phyloP scores from a whole-genome alignment of 2,329 filamentous ascomycete species.

The Penicillium sp. region DNA sequence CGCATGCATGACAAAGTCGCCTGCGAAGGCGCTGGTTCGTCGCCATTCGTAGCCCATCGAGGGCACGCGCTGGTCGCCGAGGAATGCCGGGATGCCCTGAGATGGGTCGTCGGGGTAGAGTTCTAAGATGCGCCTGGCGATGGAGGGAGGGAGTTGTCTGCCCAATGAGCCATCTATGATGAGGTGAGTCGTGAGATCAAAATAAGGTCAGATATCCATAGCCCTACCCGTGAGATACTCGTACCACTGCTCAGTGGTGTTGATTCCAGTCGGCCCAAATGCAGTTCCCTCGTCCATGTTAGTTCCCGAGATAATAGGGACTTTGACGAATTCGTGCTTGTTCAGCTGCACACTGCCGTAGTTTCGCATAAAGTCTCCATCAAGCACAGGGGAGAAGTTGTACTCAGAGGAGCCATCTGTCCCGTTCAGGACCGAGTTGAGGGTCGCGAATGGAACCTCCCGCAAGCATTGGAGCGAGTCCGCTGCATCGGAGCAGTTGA shows the following conservation, averaged over 20 bases:
- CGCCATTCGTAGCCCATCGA: conserved; percentile 54
- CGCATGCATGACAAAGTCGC: conserved; percentile 60
- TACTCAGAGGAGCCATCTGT: conserved; percentile 41
- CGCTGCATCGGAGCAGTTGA: conserved; percentile 58
- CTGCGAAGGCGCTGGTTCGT: conserved; percentile 56
- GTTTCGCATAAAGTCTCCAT: conserved; percentile 59
- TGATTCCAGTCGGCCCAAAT: conserved; percentile 57
- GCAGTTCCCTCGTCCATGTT: conserved; percentile 67
- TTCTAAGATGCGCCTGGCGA: conserved; percentile 47
- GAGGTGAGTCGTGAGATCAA: conserved; percentile 12
- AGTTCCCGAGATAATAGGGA: conserved; percentile 64
- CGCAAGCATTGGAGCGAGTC: conserved; percentile 70
- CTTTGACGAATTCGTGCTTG: conserved; percentile 62
- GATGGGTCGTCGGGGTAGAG: conserved; percentile 58
- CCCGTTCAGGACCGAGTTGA: conserved; percentile 57
- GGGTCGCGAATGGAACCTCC: conserved; percentile 57
- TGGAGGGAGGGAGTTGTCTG: conserved; percentile 25
- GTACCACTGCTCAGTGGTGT: conserved; percentile 57
- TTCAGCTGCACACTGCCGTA: conserved; percentile 58
- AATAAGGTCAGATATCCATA: background rate
- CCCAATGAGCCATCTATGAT: conserved; percentile 26
- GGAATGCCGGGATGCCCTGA: conserved; percentile 52
- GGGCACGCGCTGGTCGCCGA: conserved; percentile 37
- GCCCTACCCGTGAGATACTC: conserved; percentile 38
- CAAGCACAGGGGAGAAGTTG: conserved; percentile 47